A percentile compares a stretch with the other conserved stretches of the same genome.
Conservation (phyloP, 192 early-diverging fungal genomes). For the Podila epicladia region DNA sequence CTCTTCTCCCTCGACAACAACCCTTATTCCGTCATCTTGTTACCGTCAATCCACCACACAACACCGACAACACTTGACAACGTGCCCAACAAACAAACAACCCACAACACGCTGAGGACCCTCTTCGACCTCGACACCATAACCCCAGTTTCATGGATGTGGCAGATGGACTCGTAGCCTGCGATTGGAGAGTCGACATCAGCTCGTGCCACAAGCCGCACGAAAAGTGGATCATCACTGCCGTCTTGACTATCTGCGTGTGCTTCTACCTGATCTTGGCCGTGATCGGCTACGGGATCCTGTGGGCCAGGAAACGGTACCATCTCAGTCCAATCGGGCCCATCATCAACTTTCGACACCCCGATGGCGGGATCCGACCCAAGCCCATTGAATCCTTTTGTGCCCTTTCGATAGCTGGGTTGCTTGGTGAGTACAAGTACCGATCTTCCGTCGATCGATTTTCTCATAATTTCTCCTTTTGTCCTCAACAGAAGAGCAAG, state of each 20-base stretch:
- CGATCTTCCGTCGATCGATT: background rate
- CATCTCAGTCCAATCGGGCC: constrained; percentile 42
- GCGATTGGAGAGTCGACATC: constrained; percentile 51
- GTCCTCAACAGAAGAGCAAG: too few species aligned
- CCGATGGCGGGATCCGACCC: constrained; percentile 47
- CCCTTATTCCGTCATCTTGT: background rate
- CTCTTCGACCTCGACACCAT: too few species aligned
- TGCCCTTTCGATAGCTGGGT: constrained; percentile 35
- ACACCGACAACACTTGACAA: too few species aligned
- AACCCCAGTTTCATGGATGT: constrained; percentile 37
- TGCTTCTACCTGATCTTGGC: constrained; percentile 37
- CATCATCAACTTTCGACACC: constrained; percentile 45
- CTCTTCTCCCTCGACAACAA: background rate
- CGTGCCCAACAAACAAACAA: background rate
- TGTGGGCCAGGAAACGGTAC: constrained; percentile 39
- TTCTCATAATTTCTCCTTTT: too few species aligned
- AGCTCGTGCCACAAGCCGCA: constrained; percentile 26
- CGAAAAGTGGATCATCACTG: constrained; percentile 13
- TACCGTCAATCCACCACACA: background rate
- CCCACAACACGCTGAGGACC: background rate
- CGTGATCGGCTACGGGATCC: constrained; percentile 37
- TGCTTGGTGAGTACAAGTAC: constrained; percentile 25
- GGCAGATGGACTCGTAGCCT: constrained; percentile 35
- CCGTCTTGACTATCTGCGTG: constrained; percentile 28
- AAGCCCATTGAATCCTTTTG: constrained; percentile 51